Evolutionary conservation across 2,329 filamentous ascomycete genomes (phyloP), one percentile per base, ranked within the genome.

Genomic region (Ascochyta lentis): DNA sequence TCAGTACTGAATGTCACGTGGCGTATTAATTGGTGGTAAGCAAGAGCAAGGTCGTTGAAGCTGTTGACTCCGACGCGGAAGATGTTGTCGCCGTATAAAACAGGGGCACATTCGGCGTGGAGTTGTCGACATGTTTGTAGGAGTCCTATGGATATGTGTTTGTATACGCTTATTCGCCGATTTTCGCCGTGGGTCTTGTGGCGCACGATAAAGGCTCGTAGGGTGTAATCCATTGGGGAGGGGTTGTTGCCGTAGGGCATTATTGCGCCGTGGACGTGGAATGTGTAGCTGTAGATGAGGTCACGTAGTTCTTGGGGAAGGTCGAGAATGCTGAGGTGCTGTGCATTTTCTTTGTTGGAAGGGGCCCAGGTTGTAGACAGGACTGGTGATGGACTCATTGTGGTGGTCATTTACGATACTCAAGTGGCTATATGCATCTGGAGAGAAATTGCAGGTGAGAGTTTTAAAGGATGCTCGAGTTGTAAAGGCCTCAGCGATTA

Each of bases 51-150:
- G 19, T 19, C 19, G 19, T 19, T 3, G 19, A 19, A 19, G 19
- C 19, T 19, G 19, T 19, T 3, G 19, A 19, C 19, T 19, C 2
- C 2, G 19, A 19, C 19, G 19, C 19, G 19, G 19, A 19, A 19
- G 19, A 19, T 19, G 19, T 19, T 19, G 19, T 19, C 19, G 19
- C 19, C 19, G 19, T 19, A 19, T 19, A 19, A 19, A 19, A 83
- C 72, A 3, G 76, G 75, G 4, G 69, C 70, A 9, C 72, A 71
- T 67, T 82, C 80, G 22, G 63, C 45, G 54, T 79, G 68, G 31
- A 79, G 66, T 50, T 78, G 79, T 26, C 71, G 71, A 64, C 76
- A 80, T 4, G 76, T 76, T 19, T 60, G 64, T 10, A 81, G 26
- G 5, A 74, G 48, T 13, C 63, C 52, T 33, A 59, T 60, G 2